These are phyloP conservation scores for Candida verbasci DNA, from an alignment of 805 yeast genomes.

Conservation along the genomic window DNA sequence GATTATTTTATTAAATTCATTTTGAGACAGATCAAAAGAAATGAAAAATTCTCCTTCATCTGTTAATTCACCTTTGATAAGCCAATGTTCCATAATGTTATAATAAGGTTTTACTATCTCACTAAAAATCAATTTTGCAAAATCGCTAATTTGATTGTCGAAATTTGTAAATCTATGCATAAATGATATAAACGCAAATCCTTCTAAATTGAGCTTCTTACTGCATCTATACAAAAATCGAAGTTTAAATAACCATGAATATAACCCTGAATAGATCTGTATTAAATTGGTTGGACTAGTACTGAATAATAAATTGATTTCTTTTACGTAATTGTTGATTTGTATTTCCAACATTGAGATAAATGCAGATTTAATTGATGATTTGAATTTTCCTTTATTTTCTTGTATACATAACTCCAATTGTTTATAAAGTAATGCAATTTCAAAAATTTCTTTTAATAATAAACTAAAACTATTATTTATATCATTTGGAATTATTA, in stretches of 20 bases:
- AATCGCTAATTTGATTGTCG: constrained; percentile 58
- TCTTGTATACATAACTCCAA: constrained; percentile 31
- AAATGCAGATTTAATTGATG: constrained; percentile 63
- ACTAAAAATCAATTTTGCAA: constrained; percentile 27
- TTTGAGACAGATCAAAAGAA: constrained; percentile 23
- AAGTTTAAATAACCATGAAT: constrained; percentile 50
- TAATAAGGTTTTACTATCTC: constrained; percentile 56
- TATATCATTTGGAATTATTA: constrained; percentile 48
- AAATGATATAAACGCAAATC: constrained; percentile 52
- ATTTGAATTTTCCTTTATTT: constrained; percentile 22
- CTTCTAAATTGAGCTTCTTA: constrained; percentile 27
- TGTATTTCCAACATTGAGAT: constrained; percentile 43
- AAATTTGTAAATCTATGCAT: constrained; percentile 48
- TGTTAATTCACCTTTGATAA: constrained; percentile 58
- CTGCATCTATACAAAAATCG: constrained; percentile 51
- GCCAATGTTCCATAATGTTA: constrained; percentile 61
- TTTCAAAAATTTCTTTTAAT: constrained; percentile 59
- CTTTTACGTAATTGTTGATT: constrained; percentile 28
- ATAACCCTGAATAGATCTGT: constrained; percentile 37
- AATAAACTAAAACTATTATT: constrained; percentile 55
- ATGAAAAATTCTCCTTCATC: constrained; percentile 65
- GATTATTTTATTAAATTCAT: constrained; percentile 32
- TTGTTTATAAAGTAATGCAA: constrained; percentile 60
- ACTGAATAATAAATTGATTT: constrained; percentile 32
- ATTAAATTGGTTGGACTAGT: constrained; percentile 24